Evolutionary conservation across 2,329 filamentous ascomycete genomes (phyloP), one percentile per base, ranked within the genome.

Genomic region (Aspergillus ochraceus): DNA sequence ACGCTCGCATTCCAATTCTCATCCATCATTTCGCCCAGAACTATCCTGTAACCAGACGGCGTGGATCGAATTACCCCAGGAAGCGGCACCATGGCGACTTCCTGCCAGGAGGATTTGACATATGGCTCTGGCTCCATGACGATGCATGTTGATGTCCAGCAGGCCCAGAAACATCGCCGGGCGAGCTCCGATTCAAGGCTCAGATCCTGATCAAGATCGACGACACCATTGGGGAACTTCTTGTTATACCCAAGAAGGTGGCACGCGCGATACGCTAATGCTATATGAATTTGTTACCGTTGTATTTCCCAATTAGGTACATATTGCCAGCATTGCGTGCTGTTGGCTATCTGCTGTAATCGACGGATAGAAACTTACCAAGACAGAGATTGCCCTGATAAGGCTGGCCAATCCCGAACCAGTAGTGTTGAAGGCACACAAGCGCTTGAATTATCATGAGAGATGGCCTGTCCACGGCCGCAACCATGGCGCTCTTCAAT

Each of bases 161-260:
- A 54, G 11, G 36, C 52, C 52, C 52, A 54, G 26, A 54, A 54
- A 9, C 39, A 54, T 20, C 52, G 39, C 9, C 52, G 39, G 14
- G 12, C 29, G 3, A 46, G 26, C n/a, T 47, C 52, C 12, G 52
- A 29, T 54, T 54, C 52, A 12, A 54, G 52, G 22, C 22, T 22
- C 22, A 22, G 22, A 22, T 22, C 22, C 22, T 24, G 42, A 54
- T 54, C 39, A 12, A 42, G 29, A 17, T 14, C 19, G n/a, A 45
- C 39, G 19, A 45, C 39, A 3, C 42, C 42, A 22, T 32, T 39
- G 36, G 45, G 19, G n/a, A 47, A 9, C 39, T 54, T 54, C 46
- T 47, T 54, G 52, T 54, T 54, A 19, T 54, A 54, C 14, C 52
- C 39, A 54, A 54, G 39, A 26, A 54, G 39, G 20, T 47, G 19